Evolutionary conservation across 1,284 basidiomycete species (phyloP).

Genomic region (Peniophora sp.): DNA sequence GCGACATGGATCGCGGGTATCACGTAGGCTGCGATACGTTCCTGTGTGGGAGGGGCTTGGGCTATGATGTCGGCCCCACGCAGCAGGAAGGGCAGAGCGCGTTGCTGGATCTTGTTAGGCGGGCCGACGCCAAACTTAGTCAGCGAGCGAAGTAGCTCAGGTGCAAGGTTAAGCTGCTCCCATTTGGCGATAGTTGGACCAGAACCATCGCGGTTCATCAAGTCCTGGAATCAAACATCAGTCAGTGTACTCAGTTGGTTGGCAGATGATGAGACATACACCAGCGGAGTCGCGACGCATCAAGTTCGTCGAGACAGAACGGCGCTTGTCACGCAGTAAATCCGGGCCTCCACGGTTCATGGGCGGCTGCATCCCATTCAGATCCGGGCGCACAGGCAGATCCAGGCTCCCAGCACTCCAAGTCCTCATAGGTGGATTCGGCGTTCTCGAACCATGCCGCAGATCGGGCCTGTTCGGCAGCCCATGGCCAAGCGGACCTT

Average conservation of each 20-base stretch:
- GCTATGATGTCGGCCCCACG: slow-evolving; percentile 95
- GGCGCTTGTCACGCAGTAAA: slow-evolving; percentile 56
- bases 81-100: slow-evolving; percentile 91
- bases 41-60: slow-evolving; percentile 96
- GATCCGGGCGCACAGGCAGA: slow-evolving; percentile 52
- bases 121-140: slow-evolving; percentile 94
- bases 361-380: slow-evolving; percentile 15
- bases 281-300: slow-evolving; percentile 68
- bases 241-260: slow-evolving; percentile 21
- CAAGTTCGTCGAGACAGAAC: slow-evolving; percentile 56
- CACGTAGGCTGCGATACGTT: slow-evolving; percentile 95
- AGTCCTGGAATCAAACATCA: slow-evolving; percentile 43
- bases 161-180: slow-evolving; percentile 85
- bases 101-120: slow-evolving; percentile 97
- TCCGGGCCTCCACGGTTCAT: slow-evolving; percentile 22
- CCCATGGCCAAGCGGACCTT: slow-evolving; percentile 27
- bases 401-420: slow-evolving; percentile 78
- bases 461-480: slow-evolving; percentile 52
- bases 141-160: slow-evolving; percentile 84
- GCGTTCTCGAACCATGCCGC: slow-evolving; percentile 41
- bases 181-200: slow-evolving; percentile 92
- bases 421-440: slow-evolving; percentile 66
- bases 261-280: slow-evolving; percentile 34
- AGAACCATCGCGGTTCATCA: slow-evolving; percentile 52
- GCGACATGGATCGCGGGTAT: slow-evolving; percentile 90